Evolutionary conservation across 164 flowering plant species (phyloP).

Genomic region (Umbilicus rupestris): DNA sequence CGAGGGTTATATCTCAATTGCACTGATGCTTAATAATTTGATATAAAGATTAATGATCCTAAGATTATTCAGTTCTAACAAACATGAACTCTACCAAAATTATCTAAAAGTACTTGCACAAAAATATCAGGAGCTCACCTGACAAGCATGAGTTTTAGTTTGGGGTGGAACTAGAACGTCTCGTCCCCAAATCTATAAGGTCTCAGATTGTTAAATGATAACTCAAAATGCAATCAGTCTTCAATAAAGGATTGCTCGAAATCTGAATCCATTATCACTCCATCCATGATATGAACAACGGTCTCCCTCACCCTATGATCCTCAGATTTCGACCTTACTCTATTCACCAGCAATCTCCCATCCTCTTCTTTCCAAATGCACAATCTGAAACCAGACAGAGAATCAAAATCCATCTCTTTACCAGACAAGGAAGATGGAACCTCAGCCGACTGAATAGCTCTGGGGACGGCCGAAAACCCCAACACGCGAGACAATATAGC

Average conservation of each 20-base stretch:
- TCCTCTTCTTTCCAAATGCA: constrained; percentile 29
- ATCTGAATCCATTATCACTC: constrained; percentile 78
- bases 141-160: too few relatives aligned
- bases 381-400: constrained; percentile 55
- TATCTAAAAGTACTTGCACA: too few relatives aligned
- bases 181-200: too few relatives aligned
- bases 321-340: constrained; percentile 35
- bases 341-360: constrained; percentile 47
- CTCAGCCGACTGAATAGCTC: constrained; percentile 25
- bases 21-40: too few relatives aligned
- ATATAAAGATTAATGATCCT: too few relatives aligned
- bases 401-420: constrained; percentile 41
- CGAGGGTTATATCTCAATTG: too few relatives aligned
- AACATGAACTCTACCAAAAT: too few relatives aligned
- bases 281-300: constrained; percentile 74
- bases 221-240: constrained; percentile 11
- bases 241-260: constrained; percentile 65
- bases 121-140: too few relatives aligned
- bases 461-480: constrained; percentile 67
- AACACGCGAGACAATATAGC: constrained; percentile 59
- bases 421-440: constrained; percentile 17
- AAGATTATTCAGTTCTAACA: too few relatives aligned
- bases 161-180: too few relatives aligned
- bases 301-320: constrained; percentile 42
- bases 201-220: too few relatives aligned